A percentile compares a stretch with the other conserved stretches of the same genome.
phyloP scores from a whole-genome alignment of 148 eudicot species.

The Camellia lanceoleosa region DNA sequence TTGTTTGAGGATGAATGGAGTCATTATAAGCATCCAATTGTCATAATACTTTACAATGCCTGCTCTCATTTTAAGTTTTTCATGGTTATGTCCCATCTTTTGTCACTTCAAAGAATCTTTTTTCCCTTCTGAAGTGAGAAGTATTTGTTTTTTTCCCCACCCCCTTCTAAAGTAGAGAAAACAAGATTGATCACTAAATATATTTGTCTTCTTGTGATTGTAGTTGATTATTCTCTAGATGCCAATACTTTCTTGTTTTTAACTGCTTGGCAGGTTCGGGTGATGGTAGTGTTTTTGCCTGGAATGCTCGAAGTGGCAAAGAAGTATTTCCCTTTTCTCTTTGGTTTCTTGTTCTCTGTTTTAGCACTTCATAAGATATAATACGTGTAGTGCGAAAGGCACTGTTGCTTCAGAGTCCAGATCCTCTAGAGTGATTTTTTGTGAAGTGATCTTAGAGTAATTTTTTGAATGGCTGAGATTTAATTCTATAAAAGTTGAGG shows the following conservation, averaged over 20 bases:
- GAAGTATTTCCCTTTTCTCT: conserved; percentile 48
- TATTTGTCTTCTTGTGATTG: neutral
- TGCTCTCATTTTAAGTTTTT: neutral
- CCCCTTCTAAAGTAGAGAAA: neutral
- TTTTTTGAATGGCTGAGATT: no score
- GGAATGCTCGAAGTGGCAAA: conserved; percentile 95
- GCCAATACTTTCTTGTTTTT: neutral
- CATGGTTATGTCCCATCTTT: no score
- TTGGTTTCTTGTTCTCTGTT: neutral
- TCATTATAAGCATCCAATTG: neutral
- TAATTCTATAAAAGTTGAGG: no score
- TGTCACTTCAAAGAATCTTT: no score
- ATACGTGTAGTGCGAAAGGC: neutral
- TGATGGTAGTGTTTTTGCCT: conserved; percentile 95
- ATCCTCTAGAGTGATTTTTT: no score
- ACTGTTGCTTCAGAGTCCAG: no score
- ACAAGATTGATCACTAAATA: neutral
- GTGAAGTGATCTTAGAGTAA: no score
- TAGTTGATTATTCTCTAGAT: neutral
- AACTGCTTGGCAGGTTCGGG: conserved; percentile 76
- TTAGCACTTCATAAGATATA: neutral
- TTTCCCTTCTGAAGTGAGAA: neutral
- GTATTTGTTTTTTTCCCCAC: neutral
- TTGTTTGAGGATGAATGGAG: neutral
- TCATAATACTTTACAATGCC: neutral